Base-by-base conservation (phyloP, 2,329 filamentous ascomycete genomes). In the Talaromyces islandicus region DNA sequence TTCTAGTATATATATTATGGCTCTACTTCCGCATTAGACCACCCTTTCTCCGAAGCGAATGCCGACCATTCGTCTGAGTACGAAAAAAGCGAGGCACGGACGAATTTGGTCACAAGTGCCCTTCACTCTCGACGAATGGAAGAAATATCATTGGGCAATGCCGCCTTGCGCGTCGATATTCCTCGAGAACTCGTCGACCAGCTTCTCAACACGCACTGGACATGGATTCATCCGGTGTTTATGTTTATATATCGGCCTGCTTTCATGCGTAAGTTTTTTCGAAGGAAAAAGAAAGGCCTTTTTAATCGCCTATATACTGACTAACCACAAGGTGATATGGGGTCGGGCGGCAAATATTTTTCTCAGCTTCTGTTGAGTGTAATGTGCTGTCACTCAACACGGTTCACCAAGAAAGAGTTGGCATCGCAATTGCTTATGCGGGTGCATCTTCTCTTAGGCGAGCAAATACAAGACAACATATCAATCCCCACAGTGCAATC, bases 201-300 rank as follows among this genome's bases (percentile, higher is more conserved):
- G 56, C 60, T 70, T n/a, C 53, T 71, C 12, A 65, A 69, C 43
- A 64, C 68, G 48, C 65, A 71, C 52, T 71, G 68, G 67, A 67
- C 66, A 52, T 71, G 69, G 69, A 58, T 67, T 38, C 67, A 69
- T 54, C 68, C 69, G 6, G 62, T 67, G 9, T 71, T 71, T 56
- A 57, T 68, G 25, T 68, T 70, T 56, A 67, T 70, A 10, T 69
- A 71, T 53, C 62, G 69, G 21, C 68, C 69, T 7, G 68, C 69
- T 3, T 71, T 71, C 57, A 68, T 64, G 21, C 56, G 66, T 46
- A 64, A 66, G 27, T 9, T 24, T 0, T 9, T 35, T 35, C 32
- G 4, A 35, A 14, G 11, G n/a, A n/a, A 46, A 19, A 3, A 46
- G 9, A 24, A 12, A 3, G 3, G 1, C 3, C 12, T 46, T 12